Base-by-base conservation (phyloP, 1,139 yeast species). In the Nakaseomyces uthaithaninus region DNA sequence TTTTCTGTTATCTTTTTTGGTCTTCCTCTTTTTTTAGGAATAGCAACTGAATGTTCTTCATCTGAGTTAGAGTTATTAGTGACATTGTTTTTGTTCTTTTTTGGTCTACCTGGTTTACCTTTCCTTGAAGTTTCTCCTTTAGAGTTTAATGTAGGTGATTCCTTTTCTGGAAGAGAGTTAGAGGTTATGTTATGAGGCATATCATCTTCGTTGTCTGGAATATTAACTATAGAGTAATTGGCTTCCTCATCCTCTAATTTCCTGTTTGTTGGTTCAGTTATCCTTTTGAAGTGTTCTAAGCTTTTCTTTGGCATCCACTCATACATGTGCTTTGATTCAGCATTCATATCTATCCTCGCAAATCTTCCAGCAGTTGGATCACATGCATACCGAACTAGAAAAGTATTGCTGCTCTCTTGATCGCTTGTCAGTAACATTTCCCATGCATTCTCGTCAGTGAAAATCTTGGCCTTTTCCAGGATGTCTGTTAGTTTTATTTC, bases 301-400 rank as follows among this genome's bases (percentile, higher is more conserved):
- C 35, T 31, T 20, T 20, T 31, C 17, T 31, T 31, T 11, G 35
- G 35, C 35, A 31, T 31, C 35, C 35, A 31, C 15, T 31, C 35
- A 20, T 31, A 20, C 24, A 31, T 31, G 12, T 12, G 40, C 15
- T 38, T 46, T 14, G 35, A 39, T 33, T 50, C 51, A n/a, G 40
- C 40, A n/a, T 27, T 37, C 15, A 56, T 45, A 33, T 53, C 49
- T 18, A 57, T 43, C 0, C 45, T 37, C 4, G 41, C 49, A 37
- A 52, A 49, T 24, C 47, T 37, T 4, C 37, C 37, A 3, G 53
- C 51, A 7, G 36, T 33, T 2, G 56, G 53, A 17, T 45, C 48
- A 40, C 54, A 54, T 3, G 49, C 47, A 33, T 44, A 50, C 3
- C 44, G 43, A 18, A 51, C 48, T 4, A 46, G 27, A 23, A 46